Percentiles rank a stretch among this genome's conserved stretches.
phyloP scores from a whole-genome alignment of 345 rosid species.

The Rhizophora mangle region DNA sequence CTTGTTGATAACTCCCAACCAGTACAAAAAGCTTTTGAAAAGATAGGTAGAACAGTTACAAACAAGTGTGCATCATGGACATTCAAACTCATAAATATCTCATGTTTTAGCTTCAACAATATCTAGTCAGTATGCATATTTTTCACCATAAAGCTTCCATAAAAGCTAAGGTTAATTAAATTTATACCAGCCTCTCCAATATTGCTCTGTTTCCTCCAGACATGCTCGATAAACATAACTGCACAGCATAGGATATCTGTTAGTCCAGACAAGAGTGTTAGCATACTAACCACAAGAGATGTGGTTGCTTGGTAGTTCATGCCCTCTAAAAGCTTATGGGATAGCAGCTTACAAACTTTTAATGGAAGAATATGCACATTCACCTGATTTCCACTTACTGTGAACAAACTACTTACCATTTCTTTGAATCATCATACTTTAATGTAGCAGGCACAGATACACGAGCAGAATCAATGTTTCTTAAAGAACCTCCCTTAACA shows the following conservation, averaged over 20 bases:
- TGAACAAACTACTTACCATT: conserved; percentile 50
- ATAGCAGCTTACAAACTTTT: neutral
- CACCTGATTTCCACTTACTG: neutral
- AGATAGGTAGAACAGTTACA: no score
- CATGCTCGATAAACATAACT: conserved; percentile 75
- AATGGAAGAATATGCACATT: no score
- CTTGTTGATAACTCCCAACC: no score
- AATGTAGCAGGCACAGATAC: conserved; percentile 80
- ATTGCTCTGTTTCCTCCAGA: conserved; percentile 80
- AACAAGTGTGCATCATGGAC: no score
- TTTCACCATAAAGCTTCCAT: no score
- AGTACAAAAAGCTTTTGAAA: no score
- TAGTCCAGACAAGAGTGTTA: neutral
- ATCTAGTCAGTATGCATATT: no score
- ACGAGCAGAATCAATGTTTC: conserved; percentile 90
- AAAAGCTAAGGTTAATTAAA: neutral
- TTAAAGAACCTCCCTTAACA: conserved; percentile 75
- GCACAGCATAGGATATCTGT: conserved; percentile 30
- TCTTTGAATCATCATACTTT: conserved; percentile 67
- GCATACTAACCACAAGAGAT: no score
- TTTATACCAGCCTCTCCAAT: conserved; percentile 93
- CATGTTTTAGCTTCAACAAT: no score
- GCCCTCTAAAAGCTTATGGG: no score
- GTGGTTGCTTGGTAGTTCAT: no score
- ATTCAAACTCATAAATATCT: no score